Evolutionary conservation across 2,329 filamentous ascomycete genomes (phyloP).

Genomic region (Trichoderma pleuroti): DNA sequence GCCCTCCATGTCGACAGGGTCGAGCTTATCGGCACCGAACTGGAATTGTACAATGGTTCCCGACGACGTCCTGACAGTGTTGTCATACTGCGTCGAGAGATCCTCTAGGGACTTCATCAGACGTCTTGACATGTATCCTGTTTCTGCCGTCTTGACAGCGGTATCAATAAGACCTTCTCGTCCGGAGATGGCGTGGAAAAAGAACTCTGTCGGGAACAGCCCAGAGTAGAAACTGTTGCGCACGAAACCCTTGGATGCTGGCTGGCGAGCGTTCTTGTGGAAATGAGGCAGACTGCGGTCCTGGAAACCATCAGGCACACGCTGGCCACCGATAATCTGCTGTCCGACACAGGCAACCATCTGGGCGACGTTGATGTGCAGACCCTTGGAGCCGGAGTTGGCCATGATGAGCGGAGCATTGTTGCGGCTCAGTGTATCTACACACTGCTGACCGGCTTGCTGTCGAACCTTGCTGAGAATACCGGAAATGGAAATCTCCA

Average conservation of each 20-base stretch:
- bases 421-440: constrained; percentile 81
- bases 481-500: constrained; percentile 87
- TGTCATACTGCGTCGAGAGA: constrained; percentile 86
- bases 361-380: constrained; percentile 96
- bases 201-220: constrained; percentile 83
- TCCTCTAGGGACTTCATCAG: constrained; percentile 98
- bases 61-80: constrained; percentile 88
- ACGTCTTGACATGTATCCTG: constrained; percentile 96
- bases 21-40: constrained; percentile 91
- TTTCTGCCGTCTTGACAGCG: constrained; percentile 97
- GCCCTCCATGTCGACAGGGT: constrained; percentile 97
- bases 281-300: constrained; percentile 94
- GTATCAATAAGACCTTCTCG: constrained; percentile 98
- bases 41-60: constrained; percentile 93
- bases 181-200: constrained; percentile 97
- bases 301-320: constrained; percentile 94
- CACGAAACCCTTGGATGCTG: constrained; percentile 96
- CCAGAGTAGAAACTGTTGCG: constrained; percentile 96
- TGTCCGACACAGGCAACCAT: constrained; percentile 98
- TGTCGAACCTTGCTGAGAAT: constrained; percentile 90
- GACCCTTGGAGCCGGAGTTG: constrained; percentile 94
- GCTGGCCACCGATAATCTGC: constrained; percentile 91
- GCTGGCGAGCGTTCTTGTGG: constrained; percentile 84
- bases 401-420: constrained; percentile 97
- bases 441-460: constrained; percentile 86